Percentiles rank a stretch among this genome's conserved stretches.
phyloP scores from a whole-genome alignment of 2,329 filamentous ascomycete species.

The Nemania sp. region DNA sequence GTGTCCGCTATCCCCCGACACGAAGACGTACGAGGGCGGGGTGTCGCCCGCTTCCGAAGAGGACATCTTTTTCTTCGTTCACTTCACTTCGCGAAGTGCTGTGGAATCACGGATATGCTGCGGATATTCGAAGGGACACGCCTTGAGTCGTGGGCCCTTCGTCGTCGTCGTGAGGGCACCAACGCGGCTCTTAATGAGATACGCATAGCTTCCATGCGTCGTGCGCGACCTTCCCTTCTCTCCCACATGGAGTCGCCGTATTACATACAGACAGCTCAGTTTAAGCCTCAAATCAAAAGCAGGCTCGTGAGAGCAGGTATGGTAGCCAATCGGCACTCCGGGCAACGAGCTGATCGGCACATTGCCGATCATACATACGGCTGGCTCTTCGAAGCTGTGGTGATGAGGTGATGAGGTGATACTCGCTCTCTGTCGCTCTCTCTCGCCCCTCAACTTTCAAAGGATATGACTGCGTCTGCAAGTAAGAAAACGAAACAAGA shows the following conservation, averaged over 20 bases:
- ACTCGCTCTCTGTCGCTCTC: no score
- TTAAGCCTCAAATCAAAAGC: not conserved
- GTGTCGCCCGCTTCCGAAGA: conserved; percentile 14
- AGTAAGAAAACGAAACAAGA: not conserved
- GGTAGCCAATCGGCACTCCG: not conserved
- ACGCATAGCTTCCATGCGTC: not conserved
- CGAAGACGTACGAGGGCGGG: conserved; percentile 16
- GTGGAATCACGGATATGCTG: not conserved
- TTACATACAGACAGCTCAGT: not conserved
- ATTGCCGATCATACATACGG: conserved; percentile 1
- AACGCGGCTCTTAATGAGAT: not conserved
- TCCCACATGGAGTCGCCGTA: not conserved
- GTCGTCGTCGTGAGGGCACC: not conserved
- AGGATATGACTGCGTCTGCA: not conserved
- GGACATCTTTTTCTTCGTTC: not conserved
- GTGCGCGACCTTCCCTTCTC: not conserved
- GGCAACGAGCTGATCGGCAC: not conserved
- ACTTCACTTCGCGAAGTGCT: not conserved
- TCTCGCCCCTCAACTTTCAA: no score
- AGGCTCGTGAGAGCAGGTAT: not conserved
- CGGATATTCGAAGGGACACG: not conserved
- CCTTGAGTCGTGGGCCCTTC: no score
- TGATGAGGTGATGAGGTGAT: not conserved
- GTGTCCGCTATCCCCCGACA: conserved; percentile 9
- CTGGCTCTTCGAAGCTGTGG: not conserved